Evolutionary conservation across 1,284 basidiomycete genomes (phyloP), one percentile per base, ranked within the genome.

Genomic region (Heterobasidion irregulare): DNA sequence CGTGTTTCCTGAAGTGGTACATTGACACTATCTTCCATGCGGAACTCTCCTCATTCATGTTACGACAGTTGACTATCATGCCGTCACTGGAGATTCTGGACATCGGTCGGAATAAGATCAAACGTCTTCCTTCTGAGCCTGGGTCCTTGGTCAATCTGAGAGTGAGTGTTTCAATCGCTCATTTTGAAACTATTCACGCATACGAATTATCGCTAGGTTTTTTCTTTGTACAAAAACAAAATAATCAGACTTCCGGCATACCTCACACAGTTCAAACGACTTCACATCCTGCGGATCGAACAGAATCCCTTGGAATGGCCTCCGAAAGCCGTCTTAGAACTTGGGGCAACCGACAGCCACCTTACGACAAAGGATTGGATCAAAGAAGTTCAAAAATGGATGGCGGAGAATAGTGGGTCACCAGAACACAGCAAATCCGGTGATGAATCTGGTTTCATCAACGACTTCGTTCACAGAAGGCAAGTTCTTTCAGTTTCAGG

Each of bases 261-360:
- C 69, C 68, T 98, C 46, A 71, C 78, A 15, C 78, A 84, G 58
- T 95, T 97, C 68, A 72, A 71, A 36, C 76, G 81, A 54, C 75
- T 99, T 38, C 83, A 86, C 54, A 81, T 96, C 34, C 78, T 98
- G 65, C 94, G 93, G 68, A 75, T 92, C 8, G 94, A 97, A 63
- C 84, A 87, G 60, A 98, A 98, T 66, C 93, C 93, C 1, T 78
- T 98, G 43, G 86, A 93, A 68, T 98, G 94, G 94, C 96, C 96
- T 1, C 84, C 86, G 19, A 79, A 73, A 62, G 58, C 66, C 58
- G 73, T 83, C 49, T 2, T 48, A 26, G 47, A 48, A 10, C n/a
- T 32, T 26, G 47, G 47, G 7, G 13, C 33, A 7, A 68, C 86
- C 64, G 76, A 79, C 53, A 64, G 70, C 5, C 65, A 68, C 16